phyloP scores from a whole-genome alignment of 2,329 filamentous ascomycete species.

The Pseudopyrenochaeta lycopersici region DNA sequence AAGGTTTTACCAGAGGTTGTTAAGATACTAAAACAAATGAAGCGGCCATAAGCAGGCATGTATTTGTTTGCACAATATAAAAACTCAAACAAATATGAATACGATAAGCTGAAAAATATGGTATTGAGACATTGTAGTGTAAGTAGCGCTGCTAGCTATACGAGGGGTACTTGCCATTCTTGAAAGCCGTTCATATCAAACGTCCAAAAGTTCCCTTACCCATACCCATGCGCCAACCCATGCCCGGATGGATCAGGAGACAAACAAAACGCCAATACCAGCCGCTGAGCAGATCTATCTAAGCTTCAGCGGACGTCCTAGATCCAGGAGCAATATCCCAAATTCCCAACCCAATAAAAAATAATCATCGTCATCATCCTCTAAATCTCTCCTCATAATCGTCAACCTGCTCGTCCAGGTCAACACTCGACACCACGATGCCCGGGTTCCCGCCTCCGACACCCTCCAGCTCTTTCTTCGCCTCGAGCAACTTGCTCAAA shows the following conservation, averaged over 20 bases:
- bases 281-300: not conserved
- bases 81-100: not conserved
- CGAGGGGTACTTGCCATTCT: conserved; percentile 3
- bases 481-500: conserved; percentile 28
- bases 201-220: not conserved
- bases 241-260: not conserved
- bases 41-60: not conserved
- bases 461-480: conserved; percentile 4
- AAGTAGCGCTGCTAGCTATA: conserved; percentile 6
- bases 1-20: conserved; percentile 45
- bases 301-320: not conserved
- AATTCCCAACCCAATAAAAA: no score
- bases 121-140: conserved; percentile 1
- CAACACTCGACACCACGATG: conserved; percentile 14
- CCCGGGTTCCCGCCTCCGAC: not conserved
- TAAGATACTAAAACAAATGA: conserved; percentile 30
- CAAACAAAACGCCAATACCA: not conserved
- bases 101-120: not conserved
- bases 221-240: not conserved
- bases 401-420: not conserved
- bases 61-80: not conserved
- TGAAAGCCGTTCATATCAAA: not conserved
- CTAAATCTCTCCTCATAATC: conserved; percentile 1
- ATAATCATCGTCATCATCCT: no score
- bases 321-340: not conserved